Conservation (phyloP, 371 early-diverging fungal species). For the Saksenaea vasiformis region DNA sequence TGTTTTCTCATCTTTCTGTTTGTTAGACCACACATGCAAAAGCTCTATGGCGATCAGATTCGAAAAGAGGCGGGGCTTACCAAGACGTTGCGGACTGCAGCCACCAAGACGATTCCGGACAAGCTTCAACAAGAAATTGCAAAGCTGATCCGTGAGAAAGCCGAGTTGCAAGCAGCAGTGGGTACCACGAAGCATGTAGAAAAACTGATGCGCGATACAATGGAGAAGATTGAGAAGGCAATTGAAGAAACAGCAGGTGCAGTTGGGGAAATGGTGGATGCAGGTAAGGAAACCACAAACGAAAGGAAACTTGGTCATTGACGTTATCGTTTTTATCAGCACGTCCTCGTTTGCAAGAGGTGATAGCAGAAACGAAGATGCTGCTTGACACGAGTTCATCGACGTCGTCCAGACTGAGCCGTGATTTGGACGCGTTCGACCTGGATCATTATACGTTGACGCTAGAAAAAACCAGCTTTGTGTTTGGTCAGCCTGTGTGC, state of each 20-base stretch:
- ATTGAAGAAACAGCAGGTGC: slow-evolving; percentile 62
- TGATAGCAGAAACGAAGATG: slow-evolving; percentile 55
- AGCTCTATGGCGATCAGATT: slow-evolving; percentile 78
- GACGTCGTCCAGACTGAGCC: slow-evolving; percentile 23
- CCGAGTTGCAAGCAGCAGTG: slow-evolving; percentile 32
- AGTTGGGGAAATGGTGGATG: slow-evolving; percentile 39
- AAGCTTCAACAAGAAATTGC: slow-evolving; percentile 36
- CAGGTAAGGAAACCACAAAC: neutral
- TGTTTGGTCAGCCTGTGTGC: neutral
- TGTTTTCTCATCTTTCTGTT: neutral
- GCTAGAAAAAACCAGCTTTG: slow-evolving; percentile 8
- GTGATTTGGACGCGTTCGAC: slow-evolving; percentile 46
- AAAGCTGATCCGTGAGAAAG: slow-evolving; percentile 38
- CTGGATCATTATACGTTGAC: slow-evolving; percentile 49
- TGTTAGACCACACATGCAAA: slow-evolving; percentile 76
- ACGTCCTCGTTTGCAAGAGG: slow-evolving; percentile 61
- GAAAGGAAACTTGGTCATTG: neutral
- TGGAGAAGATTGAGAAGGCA: slow-evolving; percentile 59
- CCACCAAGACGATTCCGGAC: slow-evolving; percentile 32
- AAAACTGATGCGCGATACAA: slow-evolving; percentile 58
- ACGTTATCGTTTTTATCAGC: slow-evolving; percentile 12
- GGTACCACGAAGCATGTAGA: slow-evolving; percentile 55
- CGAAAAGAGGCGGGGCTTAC: slow-evolving; percentile 79
- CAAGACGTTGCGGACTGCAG: slow-evolving; percentile 52
- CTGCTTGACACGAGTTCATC: slow-evolving; percentile 52